phyloP scores from a whole-genome alignment of 2,329 filamentous ascomycete species.

The Arachnomyces sp. region DNA sequence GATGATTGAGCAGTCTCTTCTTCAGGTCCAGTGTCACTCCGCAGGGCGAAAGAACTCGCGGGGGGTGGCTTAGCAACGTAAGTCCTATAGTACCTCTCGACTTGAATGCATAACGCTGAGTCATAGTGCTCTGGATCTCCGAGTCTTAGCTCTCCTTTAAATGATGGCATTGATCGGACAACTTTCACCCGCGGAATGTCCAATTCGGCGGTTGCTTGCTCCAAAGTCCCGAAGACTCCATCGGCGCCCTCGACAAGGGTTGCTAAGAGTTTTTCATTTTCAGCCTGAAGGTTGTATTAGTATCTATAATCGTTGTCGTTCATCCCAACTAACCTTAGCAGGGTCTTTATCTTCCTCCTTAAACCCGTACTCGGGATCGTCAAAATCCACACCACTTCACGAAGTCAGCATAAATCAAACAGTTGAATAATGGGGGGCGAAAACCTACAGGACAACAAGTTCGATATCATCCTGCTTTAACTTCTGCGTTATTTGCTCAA shows the following conservation, averaged over 20 bases:
- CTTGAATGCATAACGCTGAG: slow-evolving; percentile 68
- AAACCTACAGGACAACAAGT: slow-evolving; percentile 64
- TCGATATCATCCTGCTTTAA: slow-evolving; percentile 70
- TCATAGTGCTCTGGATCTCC: slow-evolving; percentile 68
- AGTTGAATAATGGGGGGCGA: not conserved
- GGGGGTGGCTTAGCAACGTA: slow-evolving; percentile 65
- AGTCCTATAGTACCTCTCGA: slow-evolving; percentile 85
- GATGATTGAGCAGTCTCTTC: slow-evolving; percentile 48
- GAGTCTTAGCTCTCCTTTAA: slow-evolving; percentile 69
- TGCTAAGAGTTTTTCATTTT: slow-evolving; percentile 64
- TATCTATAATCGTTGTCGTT: slow-evolving; percentile 12
- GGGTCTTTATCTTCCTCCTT: slow-evolving; percentile 80
- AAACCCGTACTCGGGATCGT: slow-evolving; percentile 79
- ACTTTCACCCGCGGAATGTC: slow-evolving; percentile 67
- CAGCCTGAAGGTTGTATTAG: slow-evolving; percentile 34
- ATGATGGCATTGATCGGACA: slow-evolving; percentile 67
- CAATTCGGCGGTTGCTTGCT: slow-evolving; percentile 74
- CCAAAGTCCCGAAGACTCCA: slow-evolving; percentile 73
- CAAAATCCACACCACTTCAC: slow-evolving; percentile 77
- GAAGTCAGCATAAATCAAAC: slow-evolving; percentile 16
- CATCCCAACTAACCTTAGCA: slow-evolving; percentile 49
- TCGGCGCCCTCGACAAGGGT: slow-evolving; percentile 59
- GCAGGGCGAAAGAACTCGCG: slow-evolving; percentile 61
- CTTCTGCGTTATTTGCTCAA: slow-evolving; percentile 62
- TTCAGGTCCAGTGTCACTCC: slow-evolving; percentile 28